Percentiles rank a stretch among this genome's conserved stretches.
These are phyloP conservation scores for Trifolium subterraneum DNA, from an alignment of 306 rosid genomes.

Conservation along the genomic window DNA sequence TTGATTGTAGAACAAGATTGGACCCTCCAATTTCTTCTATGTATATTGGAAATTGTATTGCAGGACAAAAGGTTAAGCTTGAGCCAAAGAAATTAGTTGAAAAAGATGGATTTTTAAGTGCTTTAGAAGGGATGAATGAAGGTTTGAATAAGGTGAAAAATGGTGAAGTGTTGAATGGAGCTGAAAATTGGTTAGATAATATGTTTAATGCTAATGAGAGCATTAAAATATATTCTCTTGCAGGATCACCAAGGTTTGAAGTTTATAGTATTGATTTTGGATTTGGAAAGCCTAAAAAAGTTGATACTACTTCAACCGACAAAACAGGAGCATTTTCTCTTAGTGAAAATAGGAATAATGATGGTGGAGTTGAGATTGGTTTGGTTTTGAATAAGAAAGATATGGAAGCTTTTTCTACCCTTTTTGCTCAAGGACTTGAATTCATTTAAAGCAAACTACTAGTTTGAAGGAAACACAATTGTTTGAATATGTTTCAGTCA, in stretches of 20 bases:
- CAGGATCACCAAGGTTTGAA: conserved; percentile 60
- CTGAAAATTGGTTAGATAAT: not conserved
- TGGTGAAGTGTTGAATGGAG: conserved; percentile 25
- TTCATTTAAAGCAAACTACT: not conserved
- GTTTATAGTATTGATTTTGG: conserved; percentile 54
- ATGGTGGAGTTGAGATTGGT: conserved; percentile 49
- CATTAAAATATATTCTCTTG: not conserved
- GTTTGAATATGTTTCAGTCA: not conserved
- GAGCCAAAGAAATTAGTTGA: conserved; percentile 17
- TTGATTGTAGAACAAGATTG: conserved; percentile 49
- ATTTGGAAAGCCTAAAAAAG: conserved; percentile 46
- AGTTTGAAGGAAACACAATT: not conserved
- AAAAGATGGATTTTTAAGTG: conserved; percentile 33
- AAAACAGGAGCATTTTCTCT: conserved; percentile 44
- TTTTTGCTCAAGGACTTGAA: conserved; percentile 34
- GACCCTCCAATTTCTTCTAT: conserved; percentile 40
- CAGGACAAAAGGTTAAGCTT: not conserved
- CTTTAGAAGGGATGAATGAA: conserved; percentile 34
- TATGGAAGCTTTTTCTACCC: conserved; percentile 37
- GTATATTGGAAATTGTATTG: conserved; percentile 59
- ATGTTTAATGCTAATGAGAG: not conserved
- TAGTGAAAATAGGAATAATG: conserved; percentile 28
- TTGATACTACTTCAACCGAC: conserved; percentile 45
- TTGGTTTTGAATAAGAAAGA: conserved; percentile 18
- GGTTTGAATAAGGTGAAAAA: conserved; percentile 33